Evolutionary conservation across 495 filamentous ascomycete genomes (phyloP).

Genomic region (Cairneyella variabilis): DNA sequence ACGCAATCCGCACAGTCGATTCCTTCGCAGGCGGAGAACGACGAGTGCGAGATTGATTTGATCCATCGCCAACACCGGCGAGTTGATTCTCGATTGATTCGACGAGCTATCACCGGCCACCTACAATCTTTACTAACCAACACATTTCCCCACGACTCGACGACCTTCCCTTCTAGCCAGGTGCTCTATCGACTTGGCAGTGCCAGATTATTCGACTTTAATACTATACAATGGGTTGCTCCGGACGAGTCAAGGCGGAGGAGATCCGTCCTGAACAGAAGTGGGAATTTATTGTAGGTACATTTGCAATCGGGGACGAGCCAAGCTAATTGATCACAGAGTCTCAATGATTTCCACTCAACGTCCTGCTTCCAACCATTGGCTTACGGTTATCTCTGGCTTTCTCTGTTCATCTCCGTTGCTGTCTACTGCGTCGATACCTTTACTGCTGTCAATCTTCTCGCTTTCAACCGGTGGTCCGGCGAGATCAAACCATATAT

Average conservation of each 20-base stretch:
- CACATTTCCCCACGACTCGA: background rate
- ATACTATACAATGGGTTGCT: slow-evolving; percentile 63
- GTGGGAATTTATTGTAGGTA: slow-evolving; percentile 89
- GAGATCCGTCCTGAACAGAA: slow-evolving; percentile 74
- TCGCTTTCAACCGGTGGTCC: slow-evolving; percentile 68
- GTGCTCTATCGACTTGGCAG: slow-evolving; percentile 17
- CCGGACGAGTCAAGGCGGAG: slow-evolving; percentile 62
- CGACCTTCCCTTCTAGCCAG: slow-evolving; percentile 13
- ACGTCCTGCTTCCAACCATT: slow-evolving; percentile 69
- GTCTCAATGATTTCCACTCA: slow-evolving; percentile 82
- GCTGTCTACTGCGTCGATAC: slow-evolving; percentile 86
- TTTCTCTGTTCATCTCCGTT: slow-evolving; percentile 73
- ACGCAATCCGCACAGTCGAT: slow-evolving; percentile 36
- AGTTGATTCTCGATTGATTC: slow-evolving; percentile 1
- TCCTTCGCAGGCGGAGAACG: slow-evolving; percentile 49
- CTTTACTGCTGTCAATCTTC: slow-evolving; percentile 86
- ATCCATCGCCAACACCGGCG: background rate
- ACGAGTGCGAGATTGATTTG: slow-evolving; percentile 19
- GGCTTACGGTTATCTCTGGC: slow-evolving; percentile 81
- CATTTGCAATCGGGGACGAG: background rate
- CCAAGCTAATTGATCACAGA: slow-evolving; percentile 45
- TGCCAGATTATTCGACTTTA: slow-evolving; percentile 14
- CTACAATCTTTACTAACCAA: slow-evolving; percentile 1
- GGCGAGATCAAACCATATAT: slow-evolving; percentile 60
- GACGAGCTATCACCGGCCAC: slow-evolving; percentile 5